Evolutionary conservation across 1,139 yeast species (phyloP), one percentile per base, ranked within the genome.

Genomic region (Geotrichum carabidarum): DNA sequence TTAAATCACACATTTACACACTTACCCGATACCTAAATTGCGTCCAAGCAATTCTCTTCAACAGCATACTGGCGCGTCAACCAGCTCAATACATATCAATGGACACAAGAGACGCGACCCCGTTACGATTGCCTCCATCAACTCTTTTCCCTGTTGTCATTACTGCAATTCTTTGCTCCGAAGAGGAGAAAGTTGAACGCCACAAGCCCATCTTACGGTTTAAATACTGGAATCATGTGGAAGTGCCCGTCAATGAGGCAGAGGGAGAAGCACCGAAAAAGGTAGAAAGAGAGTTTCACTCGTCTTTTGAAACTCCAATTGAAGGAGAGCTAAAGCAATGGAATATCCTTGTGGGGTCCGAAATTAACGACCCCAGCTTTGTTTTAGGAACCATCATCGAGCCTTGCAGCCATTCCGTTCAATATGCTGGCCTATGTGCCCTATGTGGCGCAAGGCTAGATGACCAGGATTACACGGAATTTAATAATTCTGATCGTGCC

Each of bases 401-500:
- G 66, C 91, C 95, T 0, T 93, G 99, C 66, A 78, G 89, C 9
- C 99, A 93, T 68, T 82, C 94, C 0, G 93, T 94, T n/a, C 97
- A 93, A 63, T 93, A 86, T 66, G 96, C 95, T 15, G 99, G 99
- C 0, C 75, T 93, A 47, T 93, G 99, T 74, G 98, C 97, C 0
- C 73, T 90, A 36, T 93, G 99, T 70, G 99, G 99, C 7, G 81
- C 81, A 57, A 78, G 87, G 2, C 79, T 91, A n/a, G 91, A 83
- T 56, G 90, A 83, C 59, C 62, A 81, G 56, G 96, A 88, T 68
- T 86, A 87, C 65, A 75, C 84, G 4, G 95, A 91, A 11, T 87
- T 82, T 58, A 79, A 78, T 59, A 83, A 83, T 63, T 80, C 81
- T 60, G 89, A 85, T 59, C 71, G 96, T 35, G 95, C 96, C 17